Evolutionary conservation across 805 yeast species (phyloP), one percentile per base, ranked within the genome.

Genomic region (Sugiyamaella americana): DNA sequence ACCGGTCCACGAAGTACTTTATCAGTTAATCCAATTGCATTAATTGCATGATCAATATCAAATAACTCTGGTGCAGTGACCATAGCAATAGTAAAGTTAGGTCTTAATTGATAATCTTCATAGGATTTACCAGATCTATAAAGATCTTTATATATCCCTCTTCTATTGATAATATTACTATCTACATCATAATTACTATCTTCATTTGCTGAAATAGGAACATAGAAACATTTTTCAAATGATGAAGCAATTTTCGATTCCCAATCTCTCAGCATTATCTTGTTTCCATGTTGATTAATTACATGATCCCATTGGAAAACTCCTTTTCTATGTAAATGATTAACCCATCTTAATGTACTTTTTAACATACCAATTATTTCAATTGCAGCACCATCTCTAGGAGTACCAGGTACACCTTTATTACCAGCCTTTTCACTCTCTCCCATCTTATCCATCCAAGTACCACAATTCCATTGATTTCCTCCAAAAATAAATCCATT

Each of bases 401-500:
- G 98, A 0, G 98, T 91, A 1, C 98, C 98, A 1, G 98, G 98
- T 30, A 78, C 71, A n/a, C 98, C 98, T 56, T 82, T 84, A 49
- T 79, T 82, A 1, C 84, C 82, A 0, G 98, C 96, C 47, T 67
- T 72, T 30, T 65, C 79, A 59, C 95, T 85, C 68, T 93, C 98
- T 21, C 98, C 98, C 98, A 91, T 91, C 68, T 91, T 91, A 67
- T 91, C 98, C 96, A 89, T 91, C 98, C 98, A 91, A 0, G 98
- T 93, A 19, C 98, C 98, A 69, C 98, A 91, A 62, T 91, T 91
- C 63, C 68, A 78, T 64, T 85, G 95, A 41, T 86, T 85, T 1
- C 98, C 98, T 40, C 98, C 98, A 63, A 79, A 84, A 3, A 89
- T 70, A 24, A 93, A 68, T 1, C 98, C 98, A 10, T 85, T 88